phyloP scores from a whole-genome alignment of 2,329 filamentous ascomycete species.

The Stagonosporopsis rhizophila region DNA sequence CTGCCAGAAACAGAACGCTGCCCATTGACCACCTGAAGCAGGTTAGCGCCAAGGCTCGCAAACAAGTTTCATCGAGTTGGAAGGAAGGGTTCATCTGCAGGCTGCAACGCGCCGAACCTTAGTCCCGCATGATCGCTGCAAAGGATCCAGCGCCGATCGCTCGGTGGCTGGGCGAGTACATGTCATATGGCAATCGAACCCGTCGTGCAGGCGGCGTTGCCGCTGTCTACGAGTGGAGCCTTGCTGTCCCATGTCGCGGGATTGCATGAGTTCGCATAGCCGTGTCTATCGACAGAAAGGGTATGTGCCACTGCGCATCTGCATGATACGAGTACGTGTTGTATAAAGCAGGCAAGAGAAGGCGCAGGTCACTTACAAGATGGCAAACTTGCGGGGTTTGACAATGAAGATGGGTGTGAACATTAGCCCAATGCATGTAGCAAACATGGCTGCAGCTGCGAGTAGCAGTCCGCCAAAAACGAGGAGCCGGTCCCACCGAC shows the following conservation, averaged over 20 bases:
- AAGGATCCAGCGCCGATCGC: slow-evolving; percentile 43
- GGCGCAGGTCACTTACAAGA: slow-evolving; percentile 75
- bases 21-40: slow-evolving; percentile 87
- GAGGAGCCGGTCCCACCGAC: slow-evolving; percentile 93
- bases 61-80: slow-evolving; percentile 38
- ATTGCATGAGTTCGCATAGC: slow-evolving; percentile 44
- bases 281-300: slow-evolving; percentile 31
- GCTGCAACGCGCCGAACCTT: slow-evolving; percentile 49
- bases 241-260: slow-evolving; percentile 7
- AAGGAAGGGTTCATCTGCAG: slow-evolving; percentile 39
- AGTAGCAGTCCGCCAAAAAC: slow-evolving; percentile 69
- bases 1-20: slow-evolving; percentile 85
- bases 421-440: slow-evolving; percentile 90
- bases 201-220: slow-evolving; percentile 3
- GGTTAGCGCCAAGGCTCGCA: slow-evolving; percentile 46
- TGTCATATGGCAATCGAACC: slow-evolving; percentile 11
- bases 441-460: slow-evolving; percentile 80
- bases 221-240: slow-evolving; percentile 17
- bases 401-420: slow-evolving; percentile 73
- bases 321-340: slow-evolving; percentile 28
- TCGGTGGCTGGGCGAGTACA: slow-evolving; percentile 48
- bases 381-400: slow-evolving; percentile 91
- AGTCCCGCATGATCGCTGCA: slow-evolving; percentile 52
- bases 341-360: slow-evolving; percentile 22
- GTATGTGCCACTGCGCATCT: slow-evolving; percentile 39